Conservation (phyloP, 2,329 filamentous ascomycete species). For the Colletotrichum shisoi region DNA sequence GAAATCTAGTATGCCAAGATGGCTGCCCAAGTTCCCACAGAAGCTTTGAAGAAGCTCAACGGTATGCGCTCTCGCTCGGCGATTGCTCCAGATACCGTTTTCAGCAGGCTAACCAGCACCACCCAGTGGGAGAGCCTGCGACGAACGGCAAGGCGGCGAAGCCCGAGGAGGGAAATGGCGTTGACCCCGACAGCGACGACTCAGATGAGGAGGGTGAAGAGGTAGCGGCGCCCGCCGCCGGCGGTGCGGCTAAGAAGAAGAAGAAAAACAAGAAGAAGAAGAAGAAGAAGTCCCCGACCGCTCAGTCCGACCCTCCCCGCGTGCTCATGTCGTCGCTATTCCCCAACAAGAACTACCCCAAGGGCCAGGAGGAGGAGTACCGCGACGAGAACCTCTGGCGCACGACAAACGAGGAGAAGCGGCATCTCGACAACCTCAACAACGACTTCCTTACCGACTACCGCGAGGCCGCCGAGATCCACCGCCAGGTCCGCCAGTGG, state of each 20-base stretch:
- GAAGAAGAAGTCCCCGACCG: slow-evolving; percentile 70
- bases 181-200: slow-evolving; percentile 56
- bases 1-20: slow-evolving; percentile 47
- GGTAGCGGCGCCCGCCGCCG: slow-evolving; percentile 47
- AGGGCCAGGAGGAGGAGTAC: slow-evolving; percentile 82
- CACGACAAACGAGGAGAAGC: slow-evolving; percentile 84
- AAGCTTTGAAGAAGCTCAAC: slow-evolving; percentile 56
- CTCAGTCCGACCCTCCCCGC: slow-evolving; percentile 79
- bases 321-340: slow-evolving; percentile 78
- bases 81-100: slow-evolving; percentile 2
- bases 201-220: slow-evolving; percentile 63
- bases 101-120: slow-evolving; percentile 29
- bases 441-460: slow-evolving; percentile 80
- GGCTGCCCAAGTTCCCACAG: slow-evolving; percentile 55
- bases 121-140: slow-evolving; percentile 52
- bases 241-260: slow-evolving; percentile 71
- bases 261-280: slow-evolving; percentile 81
- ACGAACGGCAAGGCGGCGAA: slow-evolving; percentile 53
- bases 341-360: slow-evolving; percentile 74
- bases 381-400: slow-evolving; percentile 77
- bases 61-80: slow-evolving; percentile 44
- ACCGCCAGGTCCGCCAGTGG: slow-evolving; percentile 85
- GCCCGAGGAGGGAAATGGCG: slow-evolving; percentile 49
- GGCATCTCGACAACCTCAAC: slow-evolving; percentile 72
- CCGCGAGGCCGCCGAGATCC: slow-evolving; percentile 81